Base-by-base conservation (phyloP, 371 early-diverging fungal species). In the Mortierella sp. region DNA sequence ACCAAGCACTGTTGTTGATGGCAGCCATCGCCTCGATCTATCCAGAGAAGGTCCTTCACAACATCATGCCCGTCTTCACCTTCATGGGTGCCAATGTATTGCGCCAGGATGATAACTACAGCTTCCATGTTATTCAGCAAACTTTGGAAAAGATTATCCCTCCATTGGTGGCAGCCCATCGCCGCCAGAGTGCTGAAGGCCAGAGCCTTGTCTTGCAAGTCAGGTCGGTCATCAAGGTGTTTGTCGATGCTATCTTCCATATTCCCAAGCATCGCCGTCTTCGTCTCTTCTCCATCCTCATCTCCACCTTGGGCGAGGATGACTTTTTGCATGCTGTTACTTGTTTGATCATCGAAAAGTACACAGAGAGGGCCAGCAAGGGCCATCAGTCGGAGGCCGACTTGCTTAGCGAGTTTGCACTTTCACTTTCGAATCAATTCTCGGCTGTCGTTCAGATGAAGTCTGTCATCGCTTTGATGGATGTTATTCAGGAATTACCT, bases 51-150 rank as follows among this genome's bases (percentile, higher is more conserved):
- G 96, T 98, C 12, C 82, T 98, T 49, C 87, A 93, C 69, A 92
- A 95, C 79, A 92, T 96, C 54, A 96, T 98, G 94, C 94, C 96
- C 21, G 90, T 97, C 29, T 97, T 98, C 72, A 98, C 97, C 9
- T 97, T 97, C 72, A 96, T 98, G 98, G 97, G 97, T n/a, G 94
- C 94, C 50, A 96, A 93, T 67, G 92, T 95, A 0, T 67, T 97
- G 58, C 91, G 94, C 16, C 95, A 95, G 79, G 98, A 98, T 80
- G 98, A 98, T 78, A 91, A 91, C 67, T 97, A 95, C 86, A 93
- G 92, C 63, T 95, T 96, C 92, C 92, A 93, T 60, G 96, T 97
- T 10, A 96, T 98, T 68, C 92, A 93, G 59, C 92, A 93, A 73
- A 92, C 94, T 1, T 77, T 98, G 47, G 91, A 91, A 62, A 92